Conservation (phyloP, 768 basidiomycete genomes). For the Rhizopogon vulgaris region DNA sequence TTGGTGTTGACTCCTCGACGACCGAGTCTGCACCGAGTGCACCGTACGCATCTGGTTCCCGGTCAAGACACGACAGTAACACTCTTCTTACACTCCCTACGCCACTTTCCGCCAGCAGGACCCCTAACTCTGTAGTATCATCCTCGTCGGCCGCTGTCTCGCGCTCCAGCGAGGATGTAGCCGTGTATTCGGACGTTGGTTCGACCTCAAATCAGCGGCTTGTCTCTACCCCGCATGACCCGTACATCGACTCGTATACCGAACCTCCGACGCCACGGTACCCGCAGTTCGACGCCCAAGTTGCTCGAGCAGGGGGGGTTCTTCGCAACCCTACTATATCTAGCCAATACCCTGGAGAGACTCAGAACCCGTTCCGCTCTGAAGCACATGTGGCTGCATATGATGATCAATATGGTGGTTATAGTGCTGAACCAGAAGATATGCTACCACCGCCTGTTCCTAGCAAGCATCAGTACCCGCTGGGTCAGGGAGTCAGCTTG, state of each 20-base stretch:
- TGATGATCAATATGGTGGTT: constrained; percentile 30
- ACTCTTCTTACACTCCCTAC: constrained; percentile 71
- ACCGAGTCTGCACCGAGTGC: constrained; percentile 43
- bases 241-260: constrained; percentile 21
- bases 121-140: constrained; percentile 36
- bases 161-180: constrained; percentile 38
- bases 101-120: constrained; percentile 58
- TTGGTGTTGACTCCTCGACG: constrained; percentile 52
- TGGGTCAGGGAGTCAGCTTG: constrained; percentile 66
- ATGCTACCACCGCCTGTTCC: constrained; percentile 9
- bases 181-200: constrained; percentile 28
- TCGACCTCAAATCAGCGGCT: constrained; percentile 40
- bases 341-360: constrained; percentile 39
- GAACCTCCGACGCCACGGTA: constrained; percentile 14
- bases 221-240: constrained; percentile 29
- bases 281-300: constrained; percentile 35
- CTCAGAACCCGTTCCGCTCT: constrained; percentile 54
- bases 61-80: constrained; percentile 63
- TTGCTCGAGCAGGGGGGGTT: constrained; percentile 33
- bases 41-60: constrained; percentile 30
- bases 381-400: constrained; percentile 36
- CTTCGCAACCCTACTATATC: constrained; percentile 33
- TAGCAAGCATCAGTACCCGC: constrained; percentile 10
- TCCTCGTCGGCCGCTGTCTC: constrained; percentile 37
- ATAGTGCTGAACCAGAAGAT: constrained; percentile 33